These are phyloP conservation scores for Pascua guehoae DNA, from an alignment of 1,284 basidiomycete species.

Conservation along the genomic window DNA sequence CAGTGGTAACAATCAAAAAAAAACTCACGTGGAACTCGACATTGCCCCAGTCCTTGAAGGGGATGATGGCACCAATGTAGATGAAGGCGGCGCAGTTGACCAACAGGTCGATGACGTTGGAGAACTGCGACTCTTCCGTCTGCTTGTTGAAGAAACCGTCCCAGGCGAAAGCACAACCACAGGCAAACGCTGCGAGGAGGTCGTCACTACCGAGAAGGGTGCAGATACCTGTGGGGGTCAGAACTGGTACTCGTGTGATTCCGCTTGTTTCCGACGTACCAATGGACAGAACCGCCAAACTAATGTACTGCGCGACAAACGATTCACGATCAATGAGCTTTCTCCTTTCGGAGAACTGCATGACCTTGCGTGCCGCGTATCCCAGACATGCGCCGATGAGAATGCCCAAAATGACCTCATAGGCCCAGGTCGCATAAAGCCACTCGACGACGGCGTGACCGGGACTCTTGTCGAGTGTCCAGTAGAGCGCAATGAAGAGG, in stretches of 20 bases:
- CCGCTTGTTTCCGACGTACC: slow-evolving; percentile 47
- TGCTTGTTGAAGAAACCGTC: slow-evolving; percentile 97
- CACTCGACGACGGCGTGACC: slow-evolving; percentile 61
- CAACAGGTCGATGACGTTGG: slow-evolving; percentile 81
- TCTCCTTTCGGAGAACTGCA: slow-evolving; percentile 89
- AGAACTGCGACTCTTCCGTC: slow-evolving; percentile 92
- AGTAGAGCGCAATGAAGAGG: slow-evolving; percentile 81
- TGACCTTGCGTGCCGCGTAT: slow-evolving; percentile 78
- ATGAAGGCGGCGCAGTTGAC: slow-evolving; percentile 90
- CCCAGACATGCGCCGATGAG: slow-evolving; percentile 77
- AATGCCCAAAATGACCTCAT: slow-evolving; percentile 77
- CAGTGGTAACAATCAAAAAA: slow-evolving; percentile 22
- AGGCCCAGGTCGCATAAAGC: slow-evolving; percentile 74
- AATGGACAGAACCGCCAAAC: slow-evolving; percentile 72
- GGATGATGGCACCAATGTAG: slow-evolving; percentile 92
- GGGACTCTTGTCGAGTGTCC: slow-evolving; percentile 67
- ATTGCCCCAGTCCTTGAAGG: slow-evolving; percentile 73
- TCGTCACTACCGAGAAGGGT: slow-evolving; percentile 90
- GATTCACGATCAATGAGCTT: slow-evolving; percentile 94
- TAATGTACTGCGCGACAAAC: slow-evolving; percentile 83
- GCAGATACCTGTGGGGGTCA: slow-evolving; percentile 52
- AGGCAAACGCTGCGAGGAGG: slow-evolving; percentile 87
- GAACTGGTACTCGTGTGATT: slow-evolving; percentile 54
- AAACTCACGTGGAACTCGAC: slow-evolving; percentile 47
- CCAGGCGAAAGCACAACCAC: slow-evolving; percentile 96